Evolutionary conservation across 257 asterid genomes (phyloP).

Genomic region (Catharanthus roseus): DNA sequence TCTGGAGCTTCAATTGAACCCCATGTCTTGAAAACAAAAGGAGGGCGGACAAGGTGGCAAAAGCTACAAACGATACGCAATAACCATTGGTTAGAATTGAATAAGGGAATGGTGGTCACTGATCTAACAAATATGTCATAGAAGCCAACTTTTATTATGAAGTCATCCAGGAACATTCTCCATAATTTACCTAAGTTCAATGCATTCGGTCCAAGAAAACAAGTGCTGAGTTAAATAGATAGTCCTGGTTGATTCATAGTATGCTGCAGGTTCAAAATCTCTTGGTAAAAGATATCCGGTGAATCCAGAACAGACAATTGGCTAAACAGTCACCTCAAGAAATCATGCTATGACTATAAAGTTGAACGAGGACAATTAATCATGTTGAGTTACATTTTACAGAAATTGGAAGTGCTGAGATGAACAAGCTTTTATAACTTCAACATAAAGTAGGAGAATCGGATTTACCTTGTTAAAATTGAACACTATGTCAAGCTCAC

Average conservation of each 20-base stretch:
- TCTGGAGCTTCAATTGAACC: not conserved
- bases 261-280: not conserved
- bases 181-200: not conserved
- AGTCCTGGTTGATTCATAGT: not conserved
- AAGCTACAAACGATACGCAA: not conserved
- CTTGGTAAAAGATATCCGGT: not conserved
- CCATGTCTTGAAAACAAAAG: not conserved
- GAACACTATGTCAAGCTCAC: constrained; percentile 92
- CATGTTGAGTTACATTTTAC: not conserved
- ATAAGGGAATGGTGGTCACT: not conserved
- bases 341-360: not conserved
- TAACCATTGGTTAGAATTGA: not conserved
- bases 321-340: not conserved
- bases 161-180: not conserved
- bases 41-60: not conserved
- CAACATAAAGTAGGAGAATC: constrained; percentile 14
- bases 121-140: not conserved
- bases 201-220: not conserved
- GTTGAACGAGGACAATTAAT: not conserved
- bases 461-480: constrained; percentile 75
- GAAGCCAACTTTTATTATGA: not conserved
- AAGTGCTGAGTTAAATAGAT: not conserved
- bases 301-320: not conserved
- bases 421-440: not conserved
- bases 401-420: not conserved